Conservation (phyloP, 2,329 filamentous ascomycete genomes). For the Colletotrichum sp. region DNA sequence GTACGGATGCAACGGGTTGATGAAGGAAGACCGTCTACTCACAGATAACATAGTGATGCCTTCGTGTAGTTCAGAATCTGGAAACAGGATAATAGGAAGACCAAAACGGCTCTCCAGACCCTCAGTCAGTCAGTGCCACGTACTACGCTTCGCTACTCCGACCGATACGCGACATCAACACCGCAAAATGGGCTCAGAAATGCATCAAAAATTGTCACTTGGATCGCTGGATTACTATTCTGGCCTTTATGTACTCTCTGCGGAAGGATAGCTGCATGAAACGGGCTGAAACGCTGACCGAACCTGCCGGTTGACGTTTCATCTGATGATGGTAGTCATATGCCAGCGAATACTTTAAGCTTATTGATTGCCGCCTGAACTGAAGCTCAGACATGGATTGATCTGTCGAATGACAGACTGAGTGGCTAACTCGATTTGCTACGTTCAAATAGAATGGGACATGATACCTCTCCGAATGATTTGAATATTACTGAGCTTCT, state of each 20-base stretch:
- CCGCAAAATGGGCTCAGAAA: not conserved
- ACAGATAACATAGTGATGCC: not conserved
- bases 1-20: not conserved
- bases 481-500: not conserved
- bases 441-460: not conserved
- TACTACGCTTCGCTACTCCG: not conserved
- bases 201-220: fast-evolving
- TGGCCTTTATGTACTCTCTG: not conserved
- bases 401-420: not conserved
- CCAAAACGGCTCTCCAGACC: not conserved
- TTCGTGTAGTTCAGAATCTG: not conserved
- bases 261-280: not conserved
- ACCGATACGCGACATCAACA: not conserved
- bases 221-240: not conserved
- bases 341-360: not conserved
- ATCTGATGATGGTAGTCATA: not conserved
- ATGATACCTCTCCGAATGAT: not conserved
- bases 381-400: not conserved
- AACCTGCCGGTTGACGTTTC: not conserved
- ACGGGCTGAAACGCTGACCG: conserved; percentile 4
- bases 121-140: not conserved
- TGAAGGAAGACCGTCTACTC: not conserved
- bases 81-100: not conserved
- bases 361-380: not conserved
- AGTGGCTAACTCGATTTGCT: not conserved